Percentiles rank a stretch among this genome's conserved stretches.
Conservation (phyloP, 176 grass and related monocot species). For the Alloteropsis semialata region DNA sequence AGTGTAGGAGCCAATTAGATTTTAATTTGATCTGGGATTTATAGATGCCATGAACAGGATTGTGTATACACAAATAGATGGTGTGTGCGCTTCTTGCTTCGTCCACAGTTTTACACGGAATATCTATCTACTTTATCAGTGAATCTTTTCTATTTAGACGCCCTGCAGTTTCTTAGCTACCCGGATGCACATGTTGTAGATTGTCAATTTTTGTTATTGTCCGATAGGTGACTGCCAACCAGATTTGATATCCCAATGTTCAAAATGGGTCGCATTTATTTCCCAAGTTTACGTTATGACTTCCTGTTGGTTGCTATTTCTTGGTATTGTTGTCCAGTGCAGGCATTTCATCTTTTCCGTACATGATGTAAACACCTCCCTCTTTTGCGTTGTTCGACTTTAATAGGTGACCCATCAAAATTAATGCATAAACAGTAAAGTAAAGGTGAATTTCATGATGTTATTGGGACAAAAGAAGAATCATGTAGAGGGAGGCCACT, state of each 20-base stretch:
- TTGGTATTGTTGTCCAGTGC: background rate
- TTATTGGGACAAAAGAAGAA: no score
- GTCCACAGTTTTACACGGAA: slow-evolving; percentile 5
- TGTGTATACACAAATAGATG: background rate
- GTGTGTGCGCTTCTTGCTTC: background rate
- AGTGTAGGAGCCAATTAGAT: background rate
- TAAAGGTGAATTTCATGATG: no score
- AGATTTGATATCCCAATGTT: background rate
- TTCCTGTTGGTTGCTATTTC: slow-evolving; percentile 22
- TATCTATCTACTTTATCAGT: background rate
- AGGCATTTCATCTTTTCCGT: background rate
- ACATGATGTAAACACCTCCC: background rate
- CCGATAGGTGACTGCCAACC: background rate
- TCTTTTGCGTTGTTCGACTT: slow-evolving; percentile 1
- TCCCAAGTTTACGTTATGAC: slow-evolving; percentile 2
- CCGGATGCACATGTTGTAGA: slow-evolving; percentile 4
- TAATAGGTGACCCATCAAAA: no score
- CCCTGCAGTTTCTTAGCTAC: background rate
- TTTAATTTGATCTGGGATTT: background rate
- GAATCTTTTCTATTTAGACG: background rate
- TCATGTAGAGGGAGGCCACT: no score
- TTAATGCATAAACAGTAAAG: no score
- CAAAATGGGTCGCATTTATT: slow-evolving; percentile 18
- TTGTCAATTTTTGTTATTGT: background rate
- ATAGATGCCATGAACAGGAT: background rate